phyloP scores from a whole-genome alignment of 148 eudicot genomes.

The Dianthus caryophyllus region DNA sequence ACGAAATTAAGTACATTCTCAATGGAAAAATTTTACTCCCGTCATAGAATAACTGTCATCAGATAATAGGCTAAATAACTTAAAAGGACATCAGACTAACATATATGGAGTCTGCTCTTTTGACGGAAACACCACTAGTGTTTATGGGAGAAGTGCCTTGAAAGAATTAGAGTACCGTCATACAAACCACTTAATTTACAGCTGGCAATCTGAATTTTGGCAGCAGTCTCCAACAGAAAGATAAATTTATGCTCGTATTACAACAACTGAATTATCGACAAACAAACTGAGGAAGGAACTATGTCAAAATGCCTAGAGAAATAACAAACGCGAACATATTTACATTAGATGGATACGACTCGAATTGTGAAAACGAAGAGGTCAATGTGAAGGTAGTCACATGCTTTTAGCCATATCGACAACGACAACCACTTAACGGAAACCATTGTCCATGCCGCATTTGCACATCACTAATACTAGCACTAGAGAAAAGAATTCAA shows the following conservation, averaged over 20 bases:
- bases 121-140: not conserved
- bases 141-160: constrained; percentile 1
- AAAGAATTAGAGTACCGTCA: not conserved
- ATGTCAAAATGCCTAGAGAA: not conserved
- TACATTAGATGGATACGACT: not conserved
- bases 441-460: not conserved
- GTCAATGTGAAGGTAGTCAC: not conserved
- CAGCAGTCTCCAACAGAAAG: constrained; percentile 11
- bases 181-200: not conserved
- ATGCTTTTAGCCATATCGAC: not conserved
- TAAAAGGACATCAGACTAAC: not conserved
- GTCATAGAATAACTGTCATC: not conserved
- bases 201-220: not conserved
- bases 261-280: not conserved
- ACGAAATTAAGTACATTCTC: constrained; percentile 1
- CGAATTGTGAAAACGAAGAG: not conserved
- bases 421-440: not conserved
- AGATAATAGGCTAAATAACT: not conserved
- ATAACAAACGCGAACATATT: not conserved
- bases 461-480: not conserved
- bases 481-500: constrained; percentile 2
- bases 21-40: not conserved
- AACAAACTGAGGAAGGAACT: not conserved
- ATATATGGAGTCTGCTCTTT: not conserved
- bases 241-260: not conserved